Evolutionary conservation across 495 filamentous ascomycete genomes (phyloP).

Genomic region (Penicillium atrosanguineum): DNA sequence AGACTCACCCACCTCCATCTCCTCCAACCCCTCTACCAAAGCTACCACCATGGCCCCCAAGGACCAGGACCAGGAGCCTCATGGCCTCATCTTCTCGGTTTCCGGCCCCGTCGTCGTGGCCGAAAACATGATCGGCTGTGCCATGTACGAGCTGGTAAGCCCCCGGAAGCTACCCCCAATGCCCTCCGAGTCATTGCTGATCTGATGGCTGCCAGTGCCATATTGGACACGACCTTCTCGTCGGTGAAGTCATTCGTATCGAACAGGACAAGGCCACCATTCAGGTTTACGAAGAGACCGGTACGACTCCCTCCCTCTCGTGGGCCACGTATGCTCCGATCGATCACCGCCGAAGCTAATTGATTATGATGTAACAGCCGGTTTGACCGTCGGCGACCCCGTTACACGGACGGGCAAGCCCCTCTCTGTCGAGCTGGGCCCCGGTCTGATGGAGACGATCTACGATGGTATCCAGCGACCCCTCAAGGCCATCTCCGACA

Average conservation of each 20-base stretch:
- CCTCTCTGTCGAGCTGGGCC: constrained; percentile 93
- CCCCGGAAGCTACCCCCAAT: constrained; percentile 13
- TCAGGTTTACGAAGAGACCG: constrained; percentile 98
- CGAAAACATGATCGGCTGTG: constrained; percentile 97
- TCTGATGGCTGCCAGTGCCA: constrained; percentile 55
- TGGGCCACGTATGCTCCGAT: constrained; percentile 12
- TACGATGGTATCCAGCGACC: constrained; percentile 99
- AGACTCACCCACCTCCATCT: constrained; percentile 47
- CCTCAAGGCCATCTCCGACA: constrained; percentile 74
- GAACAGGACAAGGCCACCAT: constrained; percentile 93
- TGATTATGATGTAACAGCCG: constrained; percentile 53
- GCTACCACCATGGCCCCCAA: constrained; percentile 56
- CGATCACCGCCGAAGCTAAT: constrained; percentile 18
- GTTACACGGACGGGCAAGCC: constrained; percentile 89
- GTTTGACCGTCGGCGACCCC: constrained; percentile 93
- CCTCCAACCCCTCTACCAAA: constrained; percentile 37
- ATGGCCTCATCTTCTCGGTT: constrained; percentile 55
- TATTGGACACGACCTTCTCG: constrained; percentile 84
- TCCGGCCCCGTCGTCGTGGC: constrained; percentile 90
- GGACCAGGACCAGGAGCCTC: constrained; percentile 44
- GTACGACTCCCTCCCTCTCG: constrained; percentile 44
- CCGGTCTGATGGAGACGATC: constrained; percentile 97
- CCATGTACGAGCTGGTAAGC: constrained; percentile 97
- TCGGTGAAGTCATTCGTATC: constrained; percentile 98
- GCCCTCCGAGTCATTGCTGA: constrained; percentile 2